Base-by-base conservation (phyloP, 352 stramenopile genomes). In the Blastocystis sp. region DNA sequence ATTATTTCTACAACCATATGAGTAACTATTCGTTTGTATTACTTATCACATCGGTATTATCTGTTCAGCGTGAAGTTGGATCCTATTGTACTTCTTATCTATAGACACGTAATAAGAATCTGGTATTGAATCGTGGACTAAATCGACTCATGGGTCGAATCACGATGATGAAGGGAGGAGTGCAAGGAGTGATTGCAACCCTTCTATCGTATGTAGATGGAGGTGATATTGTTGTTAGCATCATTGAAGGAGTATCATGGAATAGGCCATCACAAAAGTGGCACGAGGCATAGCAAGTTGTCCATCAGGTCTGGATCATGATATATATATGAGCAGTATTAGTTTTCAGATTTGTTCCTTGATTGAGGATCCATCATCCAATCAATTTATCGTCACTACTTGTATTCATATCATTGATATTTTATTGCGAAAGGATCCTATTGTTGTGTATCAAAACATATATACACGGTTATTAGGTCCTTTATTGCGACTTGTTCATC, bases 41-140 rank as follows among this genome's bases (percentile, higher is more conserved):
- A 12, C 37, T 78, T 1, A n/a, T 78, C 12, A 78, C 66, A 58
- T 78, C 32, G 7, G 49, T 78, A 24, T 39, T 78, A n/a, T 78
- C 66, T 21, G 21, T 58, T 16, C 66, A 78, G 27, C 9, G 32
- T 37, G 54, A 39, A 27, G 66, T 78, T 61, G 6, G 32, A 29
- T 54, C 11, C n/a, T 59, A 16, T 16, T 24, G 6, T 59, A 12
- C 9, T 35, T 58, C 19, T 58, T 32, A 37, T 58, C 14, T 29
- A 32, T 78, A 78, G 66, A 78, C 19, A 6, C 35, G 16, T 19
- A 51, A 24, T 11, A 51, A 11, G 9, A 16, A 57, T 24, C 2
- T 14, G 4, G 42, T 24, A 12, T 51, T 78, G 1, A 35, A 35
- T 58, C 66, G 21, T 4, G 29, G 16, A 21, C 3, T 78, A 0